These are phyloP conservation scores for Apium graveolens DNA, from an alignment of 129 eudicot genomes.

Conservation along the genomic window DNA sequence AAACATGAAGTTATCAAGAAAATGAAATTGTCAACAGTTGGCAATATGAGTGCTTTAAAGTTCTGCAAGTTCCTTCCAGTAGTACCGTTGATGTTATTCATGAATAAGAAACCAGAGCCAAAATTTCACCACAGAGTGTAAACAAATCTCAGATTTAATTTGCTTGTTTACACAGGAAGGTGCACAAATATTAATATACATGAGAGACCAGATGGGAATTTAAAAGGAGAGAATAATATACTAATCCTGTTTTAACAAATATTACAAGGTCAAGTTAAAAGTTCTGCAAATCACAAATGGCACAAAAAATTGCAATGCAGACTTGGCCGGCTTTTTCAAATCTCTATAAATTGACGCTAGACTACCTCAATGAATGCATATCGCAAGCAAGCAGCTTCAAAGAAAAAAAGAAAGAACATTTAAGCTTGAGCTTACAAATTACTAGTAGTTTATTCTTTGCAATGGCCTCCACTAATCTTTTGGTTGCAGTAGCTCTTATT, in stretches of 20 bases:
- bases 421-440: not conserved
- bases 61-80: too few relatives aligned
- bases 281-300: not conserved
- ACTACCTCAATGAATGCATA: not conserved
- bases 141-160: too few relatives aligned
- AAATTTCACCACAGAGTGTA: not conserved
- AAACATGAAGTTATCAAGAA: not conserved
- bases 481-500: conserved; percentile 12
- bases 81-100: too few relatives aligned
- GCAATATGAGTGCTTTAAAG: too few relatives aligned
- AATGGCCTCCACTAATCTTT: conserved; percentile 3
- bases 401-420: not conserved
- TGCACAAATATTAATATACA: too few relatives aligned
- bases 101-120: too few relatives aligned
- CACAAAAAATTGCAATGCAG: not conserved
- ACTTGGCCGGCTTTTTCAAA: not conserved
- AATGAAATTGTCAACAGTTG: too few relatives aligned
- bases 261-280: too few relatives aligned
- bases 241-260: not conserved
- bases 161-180: too few relatives aligned
- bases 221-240: not conserved
- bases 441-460: not conserved
- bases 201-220: not conserved
- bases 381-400: not conserved
- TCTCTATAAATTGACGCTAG: too few relatives aligned